Conservation (phyloP, 805 yeast species). For the Ogataea wickerhamii region DNA sequence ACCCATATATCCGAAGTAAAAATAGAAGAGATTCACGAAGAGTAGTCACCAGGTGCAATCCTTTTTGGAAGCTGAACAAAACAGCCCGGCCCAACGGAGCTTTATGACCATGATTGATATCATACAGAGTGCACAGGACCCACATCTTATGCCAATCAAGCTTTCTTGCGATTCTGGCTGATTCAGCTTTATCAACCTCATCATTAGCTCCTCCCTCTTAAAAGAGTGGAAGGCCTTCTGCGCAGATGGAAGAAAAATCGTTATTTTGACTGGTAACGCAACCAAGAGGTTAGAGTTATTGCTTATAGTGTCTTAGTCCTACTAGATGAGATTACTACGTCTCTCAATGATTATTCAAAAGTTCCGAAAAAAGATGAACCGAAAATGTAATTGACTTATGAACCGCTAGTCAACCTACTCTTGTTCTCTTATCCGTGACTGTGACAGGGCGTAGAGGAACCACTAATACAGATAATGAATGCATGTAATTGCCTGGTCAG, state of each 20-base stretch:
- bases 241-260: constrained; percentile 3
- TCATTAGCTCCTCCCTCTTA: constrained; percentile 25
- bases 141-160: constrained; percentile 35
- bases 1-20: constrained; percentile 41
- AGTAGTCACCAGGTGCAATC: constrained; percentile 34
- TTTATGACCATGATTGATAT: constrained; percentile 31
- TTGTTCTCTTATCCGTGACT: too few relatives aligned
- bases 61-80: constrained; percentile 28
- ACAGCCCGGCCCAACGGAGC: constrained; percentile 31
- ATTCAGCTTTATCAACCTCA: constrained; percentile 32
- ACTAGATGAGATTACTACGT: neutral
- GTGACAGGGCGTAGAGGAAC: too few relatives aligned
- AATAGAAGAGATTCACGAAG: constrained; percentile 39
- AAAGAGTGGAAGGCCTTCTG: constrained; percentile 14
- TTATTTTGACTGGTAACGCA: neutral
- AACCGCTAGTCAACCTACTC: too few relatives aligned
- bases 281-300: neutral
- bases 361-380: too few relatives aligned
- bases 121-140: constrained; percentile 26
- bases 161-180: constrained; percentile 30
- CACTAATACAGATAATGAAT: too few relatives aligned
- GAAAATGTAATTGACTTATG: too few relatives aligned
- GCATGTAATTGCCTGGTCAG: too few relatives aligned
- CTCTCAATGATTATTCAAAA: too few relatives aligned
- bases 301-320: constrained; percentile 1